Conservation (phyloP, 2,329 filamentous ascomycete genomes). For the Fusarium duplospermum region DNA sequence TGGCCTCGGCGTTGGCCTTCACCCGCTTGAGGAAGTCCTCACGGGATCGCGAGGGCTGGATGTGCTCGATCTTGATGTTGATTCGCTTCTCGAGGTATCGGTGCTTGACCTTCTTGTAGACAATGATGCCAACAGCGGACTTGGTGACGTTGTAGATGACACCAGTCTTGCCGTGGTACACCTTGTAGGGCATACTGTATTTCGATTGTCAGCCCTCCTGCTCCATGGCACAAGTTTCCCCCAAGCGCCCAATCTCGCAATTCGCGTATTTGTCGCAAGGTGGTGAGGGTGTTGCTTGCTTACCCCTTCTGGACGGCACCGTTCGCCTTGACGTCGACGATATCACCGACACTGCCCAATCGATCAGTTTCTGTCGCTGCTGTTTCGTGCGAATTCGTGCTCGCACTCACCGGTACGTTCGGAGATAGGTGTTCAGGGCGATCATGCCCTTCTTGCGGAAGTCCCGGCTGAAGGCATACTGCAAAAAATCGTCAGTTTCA, state of each 20-base stretch:
- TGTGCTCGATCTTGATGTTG: slow-evolving; percentile 99
- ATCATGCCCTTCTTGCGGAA: slow-evolving; percentile 98
- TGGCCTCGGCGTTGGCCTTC: slow-evolving; percentile 94
- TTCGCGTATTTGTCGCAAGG: slow-evolving; percentile 30
- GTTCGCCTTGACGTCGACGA: slow-evolving; percentile 98
- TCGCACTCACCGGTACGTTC: slow-evolving; percentile 79
- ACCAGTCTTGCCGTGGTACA: slow-evolving; percentile 99
- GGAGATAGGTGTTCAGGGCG: slow-evolving; percentile 92
- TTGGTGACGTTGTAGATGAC: slow-evolving; percentile 99
- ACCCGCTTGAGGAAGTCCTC: slow-evolving; percentile 97
- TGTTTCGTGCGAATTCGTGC: not conserved
- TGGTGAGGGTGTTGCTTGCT: slow-evolving; percentile 56
- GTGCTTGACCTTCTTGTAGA: slow-evolving; percentile 99
- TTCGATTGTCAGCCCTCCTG: slow-evolving; percentile 49
- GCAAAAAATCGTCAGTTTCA: slow-evolving; percentile 43
- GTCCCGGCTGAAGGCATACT: slow-evolving; percentile 92
- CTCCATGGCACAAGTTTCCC: slow-evolving; percentile 8
- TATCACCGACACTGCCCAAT: slow-evolving; percentile 85
- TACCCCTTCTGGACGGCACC: slow-evolving; percentile 98
- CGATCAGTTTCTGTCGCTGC: slow-evolving; percentile 55
- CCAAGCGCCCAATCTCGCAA: slow-evolving; percentile 26
- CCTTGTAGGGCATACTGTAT: slow-evolving; percentile 94
- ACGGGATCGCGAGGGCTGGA: slow-evolving; percentile 91
- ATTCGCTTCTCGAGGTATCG: slow-evolving; percentile 99
- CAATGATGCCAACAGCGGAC: slow-evolving; percentile 96